Conservation (phyloP, 306 rosid species). For the Luffa aegyptiaca region DNA sequence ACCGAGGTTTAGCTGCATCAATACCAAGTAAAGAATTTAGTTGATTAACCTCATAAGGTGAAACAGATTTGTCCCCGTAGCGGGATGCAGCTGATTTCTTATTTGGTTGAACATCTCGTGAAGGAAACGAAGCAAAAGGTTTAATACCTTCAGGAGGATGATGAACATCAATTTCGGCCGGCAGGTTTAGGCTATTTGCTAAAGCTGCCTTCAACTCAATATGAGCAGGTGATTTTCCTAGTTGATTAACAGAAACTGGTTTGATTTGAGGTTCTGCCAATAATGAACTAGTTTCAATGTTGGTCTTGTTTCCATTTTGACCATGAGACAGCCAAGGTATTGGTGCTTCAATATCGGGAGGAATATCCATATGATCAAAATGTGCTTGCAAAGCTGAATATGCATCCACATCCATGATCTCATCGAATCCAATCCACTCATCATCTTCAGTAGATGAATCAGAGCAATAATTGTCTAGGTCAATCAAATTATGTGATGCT, state of each 20-base stretch:
- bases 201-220: constrained; percentile 12
- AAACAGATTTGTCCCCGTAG: constrained; percentile 15
- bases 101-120: constrained; percentile 24
- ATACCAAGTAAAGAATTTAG: constrained; percentile 26
- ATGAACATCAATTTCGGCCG: constrained; percentile 13
- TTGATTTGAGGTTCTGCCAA: constrained; percentile 14
- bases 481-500: constrained; percentile 27
- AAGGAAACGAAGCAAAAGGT: constrained; percentile 16
- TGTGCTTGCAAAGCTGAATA: constrained; percentile 46
- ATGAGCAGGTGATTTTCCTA: constrained; percentile 13
- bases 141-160: constrained; percentile 18
- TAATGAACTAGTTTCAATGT: constrained; percentile 27
- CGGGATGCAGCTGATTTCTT: constrained; percentile 26
- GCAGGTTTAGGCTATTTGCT: constrained; percentile 24
- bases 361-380: constrained; percentile 56
- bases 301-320: constrained; percentile 9
- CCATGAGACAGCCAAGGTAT: constrained; percentile 50
- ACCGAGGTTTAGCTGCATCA: constrained; percentile 32
- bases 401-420: constrained; percentile 42
- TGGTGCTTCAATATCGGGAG: constrained; percentile 73
- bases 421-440: constrained; percentile 26
- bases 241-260: constrained; percentile 15
- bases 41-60: constrained; percentile 17
- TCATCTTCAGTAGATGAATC: constrained; percentile 38
- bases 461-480: constrained; percentile 41